Evolutionary conservation across 495 filamentous ascomycete species (phyloP).

Genomic region (Tuber borchii): DNA sequence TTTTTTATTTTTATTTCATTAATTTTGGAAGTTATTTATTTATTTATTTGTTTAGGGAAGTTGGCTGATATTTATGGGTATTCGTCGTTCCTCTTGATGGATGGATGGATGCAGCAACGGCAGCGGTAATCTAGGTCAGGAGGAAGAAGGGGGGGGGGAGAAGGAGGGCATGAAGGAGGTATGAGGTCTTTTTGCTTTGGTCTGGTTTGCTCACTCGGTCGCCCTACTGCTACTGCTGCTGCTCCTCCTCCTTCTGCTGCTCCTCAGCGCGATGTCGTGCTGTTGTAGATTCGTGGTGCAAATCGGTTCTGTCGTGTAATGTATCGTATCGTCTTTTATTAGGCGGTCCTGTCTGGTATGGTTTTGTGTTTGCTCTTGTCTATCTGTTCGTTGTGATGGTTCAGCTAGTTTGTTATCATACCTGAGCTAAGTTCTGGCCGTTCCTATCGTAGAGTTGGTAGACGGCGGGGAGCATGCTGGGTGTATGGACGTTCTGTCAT

Average conservation of each 20-base stretch:
- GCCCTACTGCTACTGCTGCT: not conserved
- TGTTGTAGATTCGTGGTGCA: constrained; percentile 1
- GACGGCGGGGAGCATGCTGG: not conserved
- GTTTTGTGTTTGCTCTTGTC: not conserved
- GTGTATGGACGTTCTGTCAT: not conserved
- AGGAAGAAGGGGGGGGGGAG: not conserved
- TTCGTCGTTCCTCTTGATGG: not conserved
- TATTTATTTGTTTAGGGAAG: not conserved
- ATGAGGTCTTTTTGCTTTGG: constrained; percentile 4
- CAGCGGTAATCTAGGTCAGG: not conserved
- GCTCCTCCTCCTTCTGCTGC: not conserved
- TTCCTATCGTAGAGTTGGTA: not conserved
- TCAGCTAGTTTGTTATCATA: not conserved
- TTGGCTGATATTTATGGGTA: not conserved
- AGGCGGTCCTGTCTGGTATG: not conserved
- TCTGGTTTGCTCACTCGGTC: not conserved
- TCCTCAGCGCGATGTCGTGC: not conserved
- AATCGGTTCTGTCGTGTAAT: not conserved
- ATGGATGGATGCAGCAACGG: not conserved
- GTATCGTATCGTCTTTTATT: not conserved
- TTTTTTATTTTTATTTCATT: not conserved
- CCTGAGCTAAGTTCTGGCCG: not conserved
- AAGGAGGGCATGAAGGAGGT: not conserved
- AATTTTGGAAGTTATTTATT: not conserved
- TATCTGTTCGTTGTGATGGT: not conserved